Conservation (phyloP, 139 green algal species). For the Chlorella sp. region DNA sequence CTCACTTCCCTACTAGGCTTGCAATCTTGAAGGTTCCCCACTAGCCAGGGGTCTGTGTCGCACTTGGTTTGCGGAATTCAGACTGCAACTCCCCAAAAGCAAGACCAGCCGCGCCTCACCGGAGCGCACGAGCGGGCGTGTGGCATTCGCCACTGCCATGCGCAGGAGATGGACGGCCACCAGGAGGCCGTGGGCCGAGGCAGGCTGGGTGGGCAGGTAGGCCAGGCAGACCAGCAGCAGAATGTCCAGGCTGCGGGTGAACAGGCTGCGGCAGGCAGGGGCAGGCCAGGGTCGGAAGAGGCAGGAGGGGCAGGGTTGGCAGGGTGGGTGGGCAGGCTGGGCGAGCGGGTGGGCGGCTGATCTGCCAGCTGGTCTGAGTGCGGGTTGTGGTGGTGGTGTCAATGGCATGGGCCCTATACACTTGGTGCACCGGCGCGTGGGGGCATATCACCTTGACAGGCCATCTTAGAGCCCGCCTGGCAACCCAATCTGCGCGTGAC, state of each 20-base stretch:
- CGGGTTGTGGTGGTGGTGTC: too few relatives aligned
- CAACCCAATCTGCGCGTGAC: too few relatives aligned
- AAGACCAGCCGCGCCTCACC: neutral
- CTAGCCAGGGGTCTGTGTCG: too few relatives aligned
- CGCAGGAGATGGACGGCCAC: slow-evolving; percentile 49
- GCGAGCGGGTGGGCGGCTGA: neutral
- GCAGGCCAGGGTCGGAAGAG: too few relatives aligned
- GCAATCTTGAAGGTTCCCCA: too few relatives aligned
- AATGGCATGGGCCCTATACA: too few relatives aligned
- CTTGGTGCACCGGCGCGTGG: too few relatives aligned
- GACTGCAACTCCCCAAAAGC: neutral
- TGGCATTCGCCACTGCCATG: slow-evolving; percentile 49
- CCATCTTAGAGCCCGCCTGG: too few relatives aligned
- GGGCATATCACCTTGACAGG: too few relatives aligned
- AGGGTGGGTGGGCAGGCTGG: neutral
- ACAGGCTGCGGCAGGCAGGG: slow-evolving; percentile 19
- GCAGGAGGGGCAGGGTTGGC: neutral
- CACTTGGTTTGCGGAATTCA: too few relatives aligned
- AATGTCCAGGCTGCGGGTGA: slow-evolving; percentile 47
- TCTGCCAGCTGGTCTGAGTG: too few relatives aligned
- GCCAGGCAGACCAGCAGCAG: slow-evolving; percentile 50
- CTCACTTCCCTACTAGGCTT: too few relatives aligned
- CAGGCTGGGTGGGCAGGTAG: slow-evolving; percentile 33
- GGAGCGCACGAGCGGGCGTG: slow-evolving; percentile 49
- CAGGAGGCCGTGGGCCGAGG: slow-evolving; percentile 11